A percentile compares a stretch with the other conserved stretches of the same genome.
These are phyloP conservation scores for Vaccinium vitisidaea DNA, from an alignment of 148 eudicot species.

Conservation along the genomic window DNA sequence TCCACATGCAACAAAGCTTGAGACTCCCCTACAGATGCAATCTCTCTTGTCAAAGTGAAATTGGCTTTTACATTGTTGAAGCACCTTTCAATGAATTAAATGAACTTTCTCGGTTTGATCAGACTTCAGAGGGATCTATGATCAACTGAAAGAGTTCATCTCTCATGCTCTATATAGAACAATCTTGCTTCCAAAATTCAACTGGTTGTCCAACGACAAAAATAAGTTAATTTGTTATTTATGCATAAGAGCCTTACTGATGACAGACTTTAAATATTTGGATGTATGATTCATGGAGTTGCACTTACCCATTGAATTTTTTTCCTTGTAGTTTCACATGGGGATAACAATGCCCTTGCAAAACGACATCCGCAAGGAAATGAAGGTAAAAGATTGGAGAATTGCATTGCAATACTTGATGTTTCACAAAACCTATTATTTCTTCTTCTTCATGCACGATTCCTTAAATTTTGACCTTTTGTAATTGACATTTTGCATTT, in stretches of 20 bases:
- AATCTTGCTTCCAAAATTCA: background rate
- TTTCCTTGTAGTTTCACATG: constrained; percentile 58
- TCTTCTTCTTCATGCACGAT: too few relatives aligned
- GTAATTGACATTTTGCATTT: too few relatives aligned
- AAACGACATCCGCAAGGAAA: constrained; percentile 89
- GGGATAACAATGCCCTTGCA: constrained; percentile 89
- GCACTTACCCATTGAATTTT: background rate
- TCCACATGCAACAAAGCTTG: background rate
- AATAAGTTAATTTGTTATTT: background rate
- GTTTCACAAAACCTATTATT: background rate
- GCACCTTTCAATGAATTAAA: background rate
- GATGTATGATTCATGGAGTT: too few relatives aligned
- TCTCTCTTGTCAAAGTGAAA: background rate
- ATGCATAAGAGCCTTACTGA: background rate
- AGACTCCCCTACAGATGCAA: background rate
- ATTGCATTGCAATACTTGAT: background rate
- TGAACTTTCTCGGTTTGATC: background rate
- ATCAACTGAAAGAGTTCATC: background rate
- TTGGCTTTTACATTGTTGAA: background rate
- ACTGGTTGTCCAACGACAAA: background rate
- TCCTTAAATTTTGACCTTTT: too few relatives aligned
- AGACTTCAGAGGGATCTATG: background rate
- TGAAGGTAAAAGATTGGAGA: constrained; percentile 49
- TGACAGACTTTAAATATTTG: too few relatives aligned
- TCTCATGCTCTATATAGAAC: background rate